Conservation (phyloP, 106 monocot species). For the Vanilla planifolia region DNA sequence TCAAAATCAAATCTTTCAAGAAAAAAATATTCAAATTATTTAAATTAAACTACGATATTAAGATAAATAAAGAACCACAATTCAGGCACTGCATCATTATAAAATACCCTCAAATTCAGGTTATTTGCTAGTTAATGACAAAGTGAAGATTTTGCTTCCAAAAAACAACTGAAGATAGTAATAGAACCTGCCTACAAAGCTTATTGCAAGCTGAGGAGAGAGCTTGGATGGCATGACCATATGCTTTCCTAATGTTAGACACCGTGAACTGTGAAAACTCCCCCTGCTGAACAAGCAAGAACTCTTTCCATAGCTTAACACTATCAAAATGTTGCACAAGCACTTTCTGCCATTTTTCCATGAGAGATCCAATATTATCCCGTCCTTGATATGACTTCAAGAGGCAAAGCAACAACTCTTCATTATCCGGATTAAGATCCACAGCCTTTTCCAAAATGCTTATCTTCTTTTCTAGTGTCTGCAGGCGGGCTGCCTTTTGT, state of each 20-base stretch:
- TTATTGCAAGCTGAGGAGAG: slow-evolving; percentile 75
- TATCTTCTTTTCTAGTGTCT: slow-evolving; percentile 91
- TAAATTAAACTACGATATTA: no score
- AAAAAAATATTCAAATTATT: no score
- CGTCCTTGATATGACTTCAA: slow-evolving; percentile 66
- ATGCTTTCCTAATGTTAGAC: slow-evolving; percentile 65
- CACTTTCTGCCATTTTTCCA: slow-evolving; percentile 74
- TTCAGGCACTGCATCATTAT: no score
- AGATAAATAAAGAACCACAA: no score
- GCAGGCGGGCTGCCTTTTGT: slow-evolving; percentile 82
- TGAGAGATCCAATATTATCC: slow-evolving; percentile 49
- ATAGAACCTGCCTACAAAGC: slow-evolving; percentile 85
- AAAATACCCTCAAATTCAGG: no score
- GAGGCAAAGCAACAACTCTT: slow-evolving; percentile 67
- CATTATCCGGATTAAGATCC: slow-evolving; percentile 82
- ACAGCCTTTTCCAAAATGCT: slow-evolving; percentile 92
- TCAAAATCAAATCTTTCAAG: no score
- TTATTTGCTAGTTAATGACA: no score
- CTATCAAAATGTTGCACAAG: slow-evolving; percentile 65
- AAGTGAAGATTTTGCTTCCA: no score
- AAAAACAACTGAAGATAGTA: slow-evolving; percentile 15
- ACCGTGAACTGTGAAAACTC: slow-evolving; percentile 92
- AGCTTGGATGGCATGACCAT: slow-evolving; percentile 79
- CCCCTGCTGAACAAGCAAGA: slow-evolving; percentile 58
- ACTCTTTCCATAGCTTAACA: slow-evolving; percentile 83